Evolutionary conservation across 345 rosid species (phyloP).

Genomic region (Erucastrum elatum): DNA sequence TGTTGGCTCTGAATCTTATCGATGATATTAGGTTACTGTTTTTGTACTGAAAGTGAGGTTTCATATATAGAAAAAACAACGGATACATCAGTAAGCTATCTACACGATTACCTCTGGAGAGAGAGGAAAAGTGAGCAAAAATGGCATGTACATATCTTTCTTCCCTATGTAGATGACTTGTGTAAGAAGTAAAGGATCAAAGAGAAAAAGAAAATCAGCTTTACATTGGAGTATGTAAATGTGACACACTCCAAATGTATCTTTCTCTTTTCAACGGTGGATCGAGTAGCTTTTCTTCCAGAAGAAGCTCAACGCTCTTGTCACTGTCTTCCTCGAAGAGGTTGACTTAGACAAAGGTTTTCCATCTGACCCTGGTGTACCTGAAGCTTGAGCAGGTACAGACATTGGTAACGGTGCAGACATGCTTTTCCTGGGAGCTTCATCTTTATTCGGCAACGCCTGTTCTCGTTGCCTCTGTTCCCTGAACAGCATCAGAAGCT

Average conservation of each 20-base stretch:
- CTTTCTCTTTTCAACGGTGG: conserved; percentile 44
- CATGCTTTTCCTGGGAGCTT: conserved; percentile 39
- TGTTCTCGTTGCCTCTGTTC: conserved; percentile 90
- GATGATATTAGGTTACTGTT: background rate
- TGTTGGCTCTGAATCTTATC: background rate
- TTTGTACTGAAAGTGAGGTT: background rate
- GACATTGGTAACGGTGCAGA: conserved; percentile 27
- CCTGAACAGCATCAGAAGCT: conserved; percentile 83
- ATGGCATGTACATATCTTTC: conserved; percentile 56
- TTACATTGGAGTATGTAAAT: conserved; percentile 43
- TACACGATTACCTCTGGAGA: conserved; percentile 4
- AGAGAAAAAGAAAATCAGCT: conserved; percentile 34
- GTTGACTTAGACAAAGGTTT: conserved; percentile 52
- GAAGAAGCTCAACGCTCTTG: conserved; percentile 70
- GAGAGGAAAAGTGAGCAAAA: conserved; percentile 26
- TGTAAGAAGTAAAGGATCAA: conserved; percentile 18
- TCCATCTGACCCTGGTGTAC: conserved; percentile 40
- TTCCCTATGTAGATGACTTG: conserved; percentile 43
- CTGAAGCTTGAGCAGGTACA: conserved; percentile 22
- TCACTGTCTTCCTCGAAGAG: conserved; percentile 68
- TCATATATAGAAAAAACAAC: background rate
- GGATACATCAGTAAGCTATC: conserved; percentile 18
- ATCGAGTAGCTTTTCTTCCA: conserved; percentile 93
- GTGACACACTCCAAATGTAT: conserved; percentile 2
- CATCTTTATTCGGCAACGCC: conserved; percentile 44